A percentile compares a stretch with the other conserved stretches of the same genome.
These are phyloP conservation scores for Suhomyces taliae DNA, from an alignment of 1,139 yeast species.

Conservation along the genomic window DNA sequence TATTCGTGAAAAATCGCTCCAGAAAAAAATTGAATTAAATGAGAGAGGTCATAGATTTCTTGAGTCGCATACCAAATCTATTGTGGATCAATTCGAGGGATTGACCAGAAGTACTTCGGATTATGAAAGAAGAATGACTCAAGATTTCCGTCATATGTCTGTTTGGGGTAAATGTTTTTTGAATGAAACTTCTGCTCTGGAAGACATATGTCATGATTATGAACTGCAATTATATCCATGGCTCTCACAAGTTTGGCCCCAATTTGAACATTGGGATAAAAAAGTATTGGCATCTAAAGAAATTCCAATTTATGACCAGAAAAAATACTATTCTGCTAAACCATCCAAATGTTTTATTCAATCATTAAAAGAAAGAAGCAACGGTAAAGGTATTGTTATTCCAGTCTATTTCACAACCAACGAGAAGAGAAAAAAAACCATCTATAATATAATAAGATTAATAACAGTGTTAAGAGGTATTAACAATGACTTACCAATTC, in stretches of 20 bases:
- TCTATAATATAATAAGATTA: slow-evolving; percentile 23
- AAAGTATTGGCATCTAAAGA: background rate
- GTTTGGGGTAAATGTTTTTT: slow-evolving; percentile 34
- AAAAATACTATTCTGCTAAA: background rate
- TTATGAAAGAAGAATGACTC: slow-evolving; percentile 23
- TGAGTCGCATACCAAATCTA: slow-evolving; percentile 13
- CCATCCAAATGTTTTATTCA: slow-evolving; percentile 15
- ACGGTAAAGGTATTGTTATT: slow-evolving; percentile 38
- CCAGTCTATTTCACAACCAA: slow-evolving; percentile 24
- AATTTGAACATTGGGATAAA: slow-evolving; percentile 20
- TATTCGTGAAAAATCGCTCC: slow-evolving; percentile 19
- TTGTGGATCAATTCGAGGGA: slow-evolving; percentile 13
- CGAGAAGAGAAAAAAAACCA: slow-evolving; percentile 14
- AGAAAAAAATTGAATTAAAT: slow-evolving; percentile 13
- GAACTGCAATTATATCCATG: slow-evolving; percentile 18
- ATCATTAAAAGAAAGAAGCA: slow-evolving; percentile 15
- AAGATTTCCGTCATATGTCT: slow-evolving; percentile 28
- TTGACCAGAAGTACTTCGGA: slow-evolving; percentile 16
- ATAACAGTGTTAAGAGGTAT: slow-evolving; percentile 29
- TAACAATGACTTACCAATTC: slow-evolving; percentile 32
- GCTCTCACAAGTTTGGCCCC: slow-evolving; percentile 16
- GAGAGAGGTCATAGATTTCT: slow-evolving; percentile 14
- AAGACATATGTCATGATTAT: slow-evolving; percentile 2
- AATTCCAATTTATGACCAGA: slow-evolving; percentile 5
- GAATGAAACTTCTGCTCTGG: slow-evolving; percentile 2